Evolutionary conservation across 306 rosid genomes (phyloP).

Genomic region (Vachellia pachyceras): DNA sequence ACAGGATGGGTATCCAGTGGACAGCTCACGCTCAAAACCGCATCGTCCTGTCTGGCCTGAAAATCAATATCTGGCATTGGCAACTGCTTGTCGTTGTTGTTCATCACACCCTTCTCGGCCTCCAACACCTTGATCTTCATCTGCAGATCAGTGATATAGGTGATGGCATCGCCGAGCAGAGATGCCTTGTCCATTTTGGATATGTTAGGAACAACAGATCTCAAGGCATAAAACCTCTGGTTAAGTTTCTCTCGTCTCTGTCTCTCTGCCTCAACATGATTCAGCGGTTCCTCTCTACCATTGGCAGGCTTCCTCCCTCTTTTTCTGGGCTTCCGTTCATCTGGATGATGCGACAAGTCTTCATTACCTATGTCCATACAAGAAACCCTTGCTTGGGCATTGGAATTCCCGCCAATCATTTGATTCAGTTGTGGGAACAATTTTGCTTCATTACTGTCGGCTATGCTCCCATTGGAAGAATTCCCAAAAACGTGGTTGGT

Average conservation of each 20-base stretch:
- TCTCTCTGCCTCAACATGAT: conserved; percentile 80
- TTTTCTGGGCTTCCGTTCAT: conserved; percentile 76
- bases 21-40: conserved; percentile 60
- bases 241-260: conserved; percentile 84
- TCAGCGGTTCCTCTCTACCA: conserved; percentile 79
- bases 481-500: conserved; percentile 48
- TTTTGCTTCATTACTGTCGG: conserved; percentile 55
- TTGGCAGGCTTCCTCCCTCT: conserved; percentile 82
- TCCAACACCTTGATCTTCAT: conserved; percentile 70
- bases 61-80: conserved; percentile 47
- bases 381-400: conserved; percentile 53
- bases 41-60: conserved; percentile 59
- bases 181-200: conserved; percentile 87
- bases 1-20: conserved; percentile 71
- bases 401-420: conserved; percentile 54
- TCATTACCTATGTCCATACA: conserved; percentile 58
- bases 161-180: conserved; percentile 74
- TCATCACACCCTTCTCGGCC: conserved; percentile 57
- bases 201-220: conserved; percentile 81
- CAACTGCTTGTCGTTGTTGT: conserved; percentile 43
- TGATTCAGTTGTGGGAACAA: conserved; percentile 53
- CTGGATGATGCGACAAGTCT: conserved; percentile 58
- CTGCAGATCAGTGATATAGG: conserved; percentile 75
- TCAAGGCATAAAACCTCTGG: conserved; percentile 73
- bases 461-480: conserved; percentile 58